Evolutionary conservation across 2,329 filamentous ascomycete genomes (phyloP), one percentile per base, ranked within the genome.

Genomic region (Plectosphaerella sp.): DNA sequence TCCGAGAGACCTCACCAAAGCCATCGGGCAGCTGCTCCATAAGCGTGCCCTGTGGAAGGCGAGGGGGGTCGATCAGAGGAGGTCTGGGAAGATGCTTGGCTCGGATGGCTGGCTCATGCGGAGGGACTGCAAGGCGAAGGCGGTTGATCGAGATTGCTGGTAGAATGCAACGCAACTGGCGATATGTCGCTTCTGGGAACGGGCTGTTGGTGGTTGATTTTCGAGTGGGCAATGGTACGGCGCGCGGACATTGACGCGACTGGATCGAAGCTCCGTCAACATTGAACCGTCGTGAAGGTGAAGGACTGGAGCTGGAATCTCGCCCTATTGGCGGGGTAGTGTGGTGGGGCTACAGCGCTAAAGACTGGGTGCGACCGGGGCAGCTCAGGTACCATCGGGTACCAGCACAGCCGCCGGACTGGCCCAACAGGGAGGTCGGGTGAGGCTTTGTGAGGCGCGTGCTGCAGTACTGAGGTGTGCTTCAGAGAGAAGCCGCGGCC

Each of bases 1-100:
- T 69, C 94, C 94, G 64, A 97, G 82, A 58, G 93, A 97, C 70
- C 84, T 89, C 72, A 97, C 84, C 66, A 88, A 86, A 61, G 93
- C 93, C 95, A 99, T 99, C 49, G 60, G 63, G 61, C 48, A 51
- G 52, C 57, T 35, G 36, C 54, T 60, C 61, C 61, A 63, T 62
- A 41, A 37, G 50, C 39, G 36, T 22, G 22, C 22, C 22, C 16
- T 10, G 41, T 43, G n/a, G 41, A 43, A 12, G 22, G 12, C n/a
- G 14, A 41, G 20, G 12, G 37, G 24, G 15, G 18, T 14, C 28
- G n/a, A 25, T 36, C 28, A 28, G 46, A 15, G 46, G 16, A 16
- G 22, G 15, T 36, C 5, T 2, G 22, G 43, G 22, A 33, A 12
- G 28, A 33, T 33, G 28, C 8, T 33, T 12, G 28, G 28, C 28